Evolutionary conservation across 2,329 filamentous ascomycete species (phyloP), one percentile per base, ranked within the genome.

Genomic region (Periconia macrospinosa): DNA sequence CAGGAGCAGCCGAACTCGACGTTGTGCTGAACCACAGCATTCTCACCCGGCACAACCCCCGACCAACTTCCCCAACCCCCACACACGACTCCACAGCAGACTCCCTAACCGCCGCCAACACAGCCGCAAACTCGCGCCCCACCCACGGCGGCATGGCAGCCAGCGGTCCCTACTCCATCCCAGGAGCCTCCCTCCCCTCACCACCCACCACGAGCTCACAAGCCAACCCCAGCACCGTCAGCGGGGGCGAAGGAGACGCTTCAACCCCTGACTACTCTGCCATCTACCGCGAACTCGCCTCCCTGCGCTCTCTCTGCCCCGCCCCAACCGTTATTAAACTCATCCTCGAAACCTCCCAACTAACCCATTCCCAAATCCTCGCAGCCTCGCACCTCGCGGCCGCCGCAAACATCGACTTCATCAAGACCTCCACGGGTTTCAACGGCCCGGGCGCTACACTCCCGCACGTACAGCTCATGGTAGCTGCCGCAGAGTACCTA

Each of bases 361-460:
- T 86, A 17, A 67, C 64, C 2, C 57, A 65, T 6, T 62, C 73
- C 6, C 76, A 85, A 56, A 79, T 85, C 50, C 75, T 85, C 33
- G 82, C 82, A 1, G 83, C 77, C 0, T 78, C 77, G 17, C 75
- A 80, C 19, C 73, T 86, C 41, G 78, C 80, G 2, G 78, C 77
- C 15, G 74, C 78, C 33, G 82, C 83, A 2, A 77, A 77, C 5
- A 81, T 81, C 45, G 82, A 86, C 59, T 86, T 79, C 57, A 79
- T 86, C 56, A 86, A 86, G 72, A 86, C 84, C 0, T 81, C 78
- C 30, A 86, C 84, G 1, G 84, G 84, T 1, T 85, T 85, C 67
- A 78, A 79, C 47, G 83, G 83, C 0, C 72, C 75, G 1, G 83
- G 83, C 9, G 83, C 83, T 0, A 79, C 66, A 35, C 71, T 78